These are phyloP conservation scores for Torrubiellomyces zombiae DNA, from an alignment of 2,329 filamentous ascomycete genomes.

Conservation along the genomic window DNA sequence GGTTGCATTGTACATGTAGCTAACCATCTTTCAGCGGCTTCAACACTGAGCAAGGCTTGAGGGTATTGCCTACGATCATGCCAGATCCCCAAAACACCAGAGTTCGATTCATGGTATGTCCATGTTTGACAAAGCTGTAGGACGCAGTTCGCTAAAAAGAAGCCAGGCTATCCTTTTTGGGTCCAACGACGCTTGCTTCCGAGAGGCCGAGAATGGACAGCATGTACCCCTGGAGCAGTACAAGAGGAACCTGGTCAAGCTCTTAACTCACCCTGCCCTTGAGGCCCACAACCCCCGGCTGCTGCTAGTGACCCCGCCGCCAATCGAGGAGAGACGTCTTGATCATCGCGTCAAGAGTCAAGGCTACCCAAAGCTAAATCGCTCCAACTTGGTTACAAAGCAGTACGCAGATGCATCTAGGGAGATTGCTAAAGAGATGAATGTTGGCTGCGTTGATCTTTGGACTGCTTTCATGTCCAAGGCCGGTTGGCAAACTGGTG, in stretches of 20 bases:
- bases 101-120: conserved; percentile 1
- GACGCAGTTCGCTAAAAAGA: background rate
- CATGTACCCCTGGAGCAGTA: conserved; percentile 2
- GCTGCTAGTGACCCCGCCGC: conserved; percentile 1
- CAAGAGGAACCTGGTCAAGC: conserved; percentile 1
- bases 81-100: conserved; percentile 1
- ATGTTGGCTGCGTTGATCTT: conserved; percentile 1
- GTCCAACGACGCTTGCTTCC: conserved; percentile 2
- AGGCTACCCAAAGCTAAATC: conserved; percentile 1
- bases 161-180: conserved; percentile 1
- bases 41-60: conserved; percentile 1
- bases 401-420: conserved; percentile 2
- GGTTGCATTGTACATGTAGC: background rate
- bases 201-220: conserved; percentile 1
- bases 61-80: conserved; percentile 1
- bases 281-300: conserved; percentile 1
- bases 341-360: conserved; percentile 1
- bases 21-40: conserved; percentile 1
- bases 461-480: conserved; percentile 2
- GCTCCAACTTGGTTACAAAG: conserved; percentile 2
- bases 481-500: conserved; percentile 1
- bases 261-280: conserved; percentile 1
- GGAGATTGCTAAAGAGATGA: conserved; percentile 1
- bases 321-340: conserved; percentile 2
- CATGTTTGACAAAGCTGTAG: background rate